Evolutionary conservation across 768 basidiomycete genomes (phyloP).

Genomic region (Podaxis rugospora): DNA sequence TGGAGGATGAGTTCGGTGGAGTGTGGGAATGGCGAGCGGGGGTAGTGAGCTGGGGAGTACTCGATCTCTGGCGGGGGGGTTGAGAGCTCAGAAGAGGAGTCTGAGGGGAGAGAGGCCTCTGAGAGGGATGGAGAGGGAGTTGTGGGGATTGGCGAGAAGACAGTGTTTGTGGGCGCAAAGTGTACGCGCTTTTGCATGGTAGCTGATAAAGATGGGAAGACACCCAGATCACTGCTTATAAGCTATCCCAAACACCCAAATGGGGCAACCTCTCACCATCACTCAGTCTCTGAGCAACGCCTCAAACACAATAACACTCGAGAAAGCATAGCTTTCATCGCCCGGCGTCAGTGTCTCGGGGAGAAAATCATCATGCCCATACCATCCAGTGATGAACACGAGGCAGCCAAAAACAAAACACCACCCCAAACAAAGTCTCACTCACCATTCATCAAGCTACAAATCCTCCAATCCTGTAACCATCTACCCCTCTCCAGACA

Average conservation of each 20-base stretch:
- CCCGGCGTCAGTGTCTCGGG: not conserved
- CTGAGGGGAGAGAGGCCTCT: conserved; percentile 30
- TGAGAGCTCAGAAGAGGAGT: conserved; percentile 29
- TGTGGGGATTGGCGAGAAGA: conserved; percentile 29
- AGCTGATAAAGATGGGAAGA: conserved; percentile 3
- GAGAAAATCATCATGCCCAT: not conserved
- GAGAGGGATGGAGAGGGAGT: conserved; percentile 36
- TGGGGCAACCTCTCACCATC: conserved; percentile 1
- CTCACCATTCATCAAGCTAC: not conserved
- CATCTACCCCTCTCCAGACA: not conserved
- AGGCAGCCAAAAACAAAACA: not conserved
- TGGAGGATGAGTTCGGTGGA: conserved; percentile 19
- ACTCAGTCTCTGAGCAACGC: not conserved
- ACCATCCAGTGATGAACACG: not conserved
- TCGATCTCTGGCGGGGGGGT: conserved; percentile 33
- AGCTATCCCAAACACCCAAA: not conserved
- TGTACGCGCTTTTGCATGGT: conserved; percentile 37
- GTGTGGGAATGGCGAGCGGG: conserved; percentile 28
- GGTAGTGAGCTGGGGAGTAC: conserved; percentile 18
- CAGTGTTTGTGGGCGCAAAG: conserved; percentile 33
- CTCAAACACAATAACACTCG: not conserved
- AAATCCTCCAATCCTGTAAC: not conserved
- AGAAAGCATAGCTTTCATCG: not conserved
- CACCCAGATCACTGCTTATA: conserved; percentile 12
- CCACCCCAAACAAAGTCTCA: not conserved